phyloP scores from a whole-genome alignment of 78 protist species.

The Neovahlkampfia damariscottae region DNA sequence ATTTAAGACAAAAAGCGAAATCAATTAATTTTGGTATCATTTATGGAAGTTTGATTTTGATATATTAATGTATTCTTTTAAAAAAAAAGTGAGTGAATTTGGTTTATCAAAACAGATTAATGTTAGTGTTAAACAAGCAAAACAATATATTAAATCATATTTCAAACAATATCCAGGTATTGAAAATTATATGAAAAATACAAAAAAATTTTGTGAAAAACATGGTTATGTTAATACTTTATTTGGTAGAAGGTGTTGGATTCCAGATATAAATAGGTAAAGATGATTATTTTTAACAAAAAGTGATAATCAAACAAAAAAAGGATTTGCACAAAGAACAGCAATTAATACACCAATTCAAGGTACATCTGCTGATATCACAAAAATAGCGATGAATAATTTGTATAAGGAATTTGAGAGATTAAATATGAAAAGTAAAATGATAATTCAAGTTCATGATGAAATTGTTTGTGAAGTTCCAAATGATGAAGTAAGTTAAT shows the following conservation, averaged over 20 bases:
- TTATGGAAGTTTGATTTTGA: no score
- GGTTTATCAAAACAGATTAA: constrained; percentile 4
- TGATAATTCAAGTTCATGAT: constrained; percentile 33
- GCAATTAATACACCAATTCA: constrained; percentile 25
- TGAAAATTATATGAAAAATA: background rate
- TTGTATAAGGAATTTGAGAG: background rate
- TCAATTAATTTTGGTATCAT: constrained; percentile 24
- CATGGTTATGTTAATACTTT: constrained; percentile 25
- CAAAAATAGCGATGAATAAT: constrained; percentile 9
- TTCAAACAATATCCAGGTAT: constrained; percentile 4
- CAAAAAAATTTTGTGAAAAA: background rate
- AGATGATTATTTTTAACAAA: no score
- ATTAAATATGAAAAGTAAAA: background rate
- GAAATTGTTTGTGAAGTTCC: constrained; percentile 33
- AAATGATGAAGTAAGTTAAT: background rate
- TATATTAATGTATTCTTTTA: background rate
- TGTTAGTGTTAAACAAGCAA: constrained; percentile 14
- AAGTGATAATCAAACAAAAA: background rate
- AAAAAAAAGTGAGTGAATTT: background rate
- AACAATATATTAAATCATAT: constrained; percentile 1
- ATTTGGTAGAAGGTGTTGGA: background rate
- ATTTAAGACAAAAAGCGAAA: constrained; percentile 17
- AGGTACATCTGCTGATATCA: constrained; percentile 33
- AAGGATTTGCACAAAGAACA: constrained; percentile 11
- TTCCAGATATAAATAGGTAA: background rate